Evolutionary conservation across 139 green algal genomes (phyloP).

Genomic region (Chlamydomonas applanata): DNA sequence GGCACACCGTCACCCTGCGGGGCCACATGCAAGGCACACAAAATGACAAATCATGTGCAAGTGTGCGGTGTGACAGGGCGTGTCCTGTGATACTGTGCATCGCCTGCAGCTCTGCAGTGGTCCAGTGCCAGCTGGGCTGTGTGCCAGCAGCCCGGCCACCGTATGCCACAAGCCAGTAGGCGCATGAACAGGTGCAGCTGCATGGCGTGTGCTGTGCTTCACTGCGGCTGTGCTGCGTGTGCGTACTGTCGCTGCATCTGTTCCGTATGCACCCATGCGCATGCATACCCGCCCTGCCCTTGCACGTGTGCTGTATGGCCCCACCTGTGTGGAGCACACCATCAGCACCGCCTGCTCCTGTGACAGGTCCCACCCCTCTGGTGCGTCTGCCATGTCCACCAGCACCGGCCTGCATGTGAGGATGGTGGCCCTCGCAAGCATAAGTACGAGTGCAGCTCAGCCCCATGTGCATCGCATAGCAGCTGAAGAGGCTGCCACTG

Average conservation of each 20-base stretch:
- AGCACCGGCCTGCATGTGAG: conserved; percentile 56
- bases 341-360: conserved; percentile 65
- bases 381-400: conserved; percentile 76
- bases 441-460: neutral
- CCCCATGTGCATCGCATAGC: too few species aligned
- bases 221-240: too few species aligned
- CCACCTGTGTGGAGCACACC: conserved; percentile 82
- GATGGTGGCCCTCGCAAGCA: too few species aligned
- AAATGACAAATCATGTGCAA: neutral
- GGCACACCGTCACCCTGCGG: conserved; percentile 83
- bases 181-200: neutral
- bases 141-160: neutral
- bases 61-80: neutral
- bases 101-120: too few species aligned
- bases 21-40: too few species aligned
- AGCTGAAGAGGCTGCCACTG: too few species aligned
- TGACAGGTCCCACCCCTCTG: conserved; percentile 56
- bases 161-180: too few species aligned
- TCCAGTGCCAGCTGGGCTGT: neutral
- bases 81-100: too few species aligned
- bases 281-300: neutral
- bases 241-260: too few species aligned
- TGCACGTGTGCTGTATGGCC: neutral
- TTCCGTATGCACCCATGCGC: conserved; percentile 1
- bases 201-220: too few species aligned